Evolutionary conservation across 2,329 filamentous ascomycete genomes (phyloP), one percentile per base, ranked within the genome.

Genomic region (Aspergillus melleus): DNA sequence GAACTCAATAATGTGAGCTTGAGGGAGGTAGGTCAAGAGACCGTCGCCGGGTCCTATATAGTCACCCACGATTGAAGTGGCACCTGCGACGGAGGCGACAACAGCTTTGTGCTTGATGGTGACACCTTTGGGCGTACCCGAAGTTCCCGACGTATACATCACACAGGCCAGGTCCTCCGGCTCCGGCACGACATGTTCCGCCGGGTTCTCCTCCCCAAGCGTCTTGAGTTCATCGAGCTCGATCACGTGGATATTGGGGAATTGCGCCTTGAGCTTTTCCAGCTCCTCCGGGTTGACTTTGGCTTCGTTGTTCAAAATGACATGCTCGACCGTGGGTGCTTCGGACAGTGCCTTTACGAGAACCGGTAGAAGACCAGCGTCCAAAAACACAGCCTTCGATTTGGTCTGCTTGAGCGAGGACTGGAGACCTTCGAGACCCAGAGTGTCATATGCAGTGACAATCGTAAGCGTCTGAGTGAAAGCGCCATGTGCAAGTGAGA

Each of bases 1-100:
- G 77, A 96, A 95, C 77, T 99, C 95, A 70, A 99, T 88, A 70
- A 98, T 98, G 74, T 99, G 95, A 2, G 95, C 93, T 55, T 96
- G 88, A 1, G 95, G 95, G 14, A 99, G 86, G 76, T 98, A 99
- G 24, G 93, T 92, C 50, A 99, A 84, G 49, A 98, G 83, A 51
- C 85, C 85, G 68, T 99, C 95, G 51, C 84, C 86, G 59, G 89
- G 87, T 60, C 88, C 89, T 53, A 98, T 86, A 70, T 89, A 89
- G 60, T 89, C 87, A 20, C 90, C 90, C 51, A 98, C 88, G 62
- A 91, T 88, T 46, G 85, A 84, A 71, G 88, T 86, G 50, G 96
- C 86, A 74, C 95, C 95, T 51, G 94, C 90, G 65, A 96, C 86
- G 58, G 90, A 90, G 64, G 92, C 91, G 58, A 95, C 81, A 51